Base-by-base conservation (phyloP, 2,329 filamentous ascomycete species). In the Fusarium anthophilum region DNA sequence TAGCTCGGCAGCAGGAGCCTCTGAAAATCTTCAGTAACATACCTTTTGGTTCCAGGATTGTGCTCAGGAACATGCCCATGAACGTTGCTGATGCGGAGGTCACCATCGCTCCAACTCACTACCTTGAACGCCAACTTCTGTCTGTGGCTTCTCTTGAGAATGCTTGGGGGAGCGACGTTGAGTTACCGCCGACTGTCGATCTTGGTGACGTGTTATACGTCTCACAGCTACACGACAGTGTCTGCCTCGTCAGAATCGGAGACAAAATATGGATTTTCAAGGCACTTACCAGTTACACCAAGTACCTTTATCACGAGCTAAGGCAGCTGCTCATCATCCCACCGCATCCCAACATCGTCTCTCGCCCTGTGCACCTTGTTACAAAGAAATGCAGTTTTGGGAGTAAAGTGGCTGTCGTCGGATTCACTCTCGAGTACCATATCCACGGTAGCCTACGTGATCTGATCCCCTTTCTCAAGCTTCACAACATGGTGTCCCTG, bases 241-340 rank as follows among this genome's bases (percentile, higher is more conserved):
- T 91, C 50, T 89, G 87, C 63, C 81, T 90, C 20, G 88, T 91
- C 50, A 80, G 81, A 38, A 82, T 87, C 45, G 72, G 80, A 26
- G 82, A 79, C 12, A 75, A 81, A 54, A 78, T 83, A 6, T 87
- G 85, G 82, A 86, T 90, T 63, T 85, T 91, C 80, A 91, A 91
- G 77, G 87, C 88, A 7, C 78, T 91, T 47, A 87, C 87, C 6
- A 88, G 87, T 79, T 86, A 85, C 71, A 84, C 87, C 68, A 90
- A 90, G 76, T 91, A 88, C 75, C 82, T 91, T 43, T 91, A 91
- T 76, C 88, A 91, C 73, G 90, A 91, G 79, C 83, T 91, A 24
- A 86, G 86, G 61, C 85, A 86, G 30, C 84, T 91, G 5, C 85
- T 91, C 60, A 83, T 79, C 35, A 83, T 90, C 51, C 81, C 84